Evolutionary conservation across 2,329 filamentous ascomycete genomes (phyloP), one percentile per base, ranked within the genome.

Genomic region (Aureobasidium sp.): DNA sequence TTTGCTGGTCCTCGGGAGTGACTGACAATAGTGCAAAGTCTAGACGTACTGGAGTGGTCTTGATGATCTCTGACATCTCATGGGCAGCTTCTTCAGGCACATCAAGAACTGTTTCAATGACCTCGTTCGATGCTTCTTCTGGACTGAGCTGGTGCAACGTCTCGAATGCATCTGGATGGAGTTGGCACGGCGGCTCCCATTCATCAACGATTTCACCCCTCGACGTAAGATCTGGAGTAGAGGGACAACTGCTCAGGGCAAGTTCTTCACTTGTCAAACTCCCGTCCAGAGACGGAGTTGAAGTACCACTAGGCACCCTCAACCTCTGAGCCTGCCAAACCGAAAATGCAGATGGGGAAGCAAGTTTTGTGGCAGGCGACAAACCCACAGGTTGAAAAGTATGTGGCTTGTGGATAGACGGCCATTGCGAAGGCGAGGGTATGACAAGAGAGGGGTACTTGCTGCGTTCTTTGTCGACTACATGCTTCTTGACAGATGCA

Each of bases 191-290:
- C 64, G 77, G 68, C 47, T 77, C 79, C 90, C 91, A 96, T 61
- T 84, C 82, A 63, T 82, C 78, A 50, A 84, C 83, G 21, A 80
- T 76, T 39, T 80, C 78, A 10, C 78, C 77, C 34, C 84, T 69
- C 66, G 63, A 67, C 61, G 76, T 84, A 66, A 90, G 81, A 63
- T 93, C 82, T 15, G 92, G 92, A 0, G 92, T 97, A 11, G 89
- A 85, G 5, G 93, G 91, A 53, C 90, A 90, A 69, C 91, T 96
- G 72, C 91, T 82, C 59, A 82, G 83, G 1, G 91, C 90, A 73
- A 95, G 83, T 72, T 96, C 91, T 70, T 97, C 92, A 2, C 92
- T 96, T 9, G 86, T 88, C 69, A 94, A 77, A 74, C 91, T 96
- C 27, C 91, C 92, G 75, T 96, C 92, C 3, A 96, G 80, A 5